Evolutionary conservation across 345 rosid species (phyloP).

Genomic region (Viola odorata): DNA sequence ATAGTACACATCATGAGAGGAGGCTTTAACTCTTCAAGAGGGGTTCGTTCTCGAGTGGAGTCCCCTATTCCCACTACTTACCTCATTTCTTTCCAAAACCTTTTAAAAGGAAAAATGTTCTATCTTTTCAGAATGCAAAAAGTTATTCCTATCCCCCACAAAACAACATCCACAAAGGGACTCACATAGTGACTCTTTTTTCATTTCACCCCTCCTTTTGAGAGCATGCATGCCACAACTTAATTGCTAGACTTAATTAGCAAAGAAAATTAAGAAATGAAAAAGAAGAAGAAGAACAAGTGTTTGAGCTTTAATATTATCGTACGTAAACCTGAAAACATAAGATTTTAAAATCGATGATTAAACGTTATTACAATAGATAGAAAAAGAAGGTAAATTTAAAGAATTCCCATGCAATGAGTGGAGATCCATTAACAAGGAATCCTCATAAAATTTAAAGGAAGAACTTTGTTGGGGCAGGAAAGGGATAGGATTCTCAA

Average conservation of each 20-base stretch:
- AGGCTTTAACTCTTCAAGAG: not conserved
- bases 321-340: too few species aligned
- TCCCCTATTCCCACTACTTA: not conserved
- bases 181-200: slow-evolving; percentile 30
- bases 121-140: slow-evolving; percentile 33
- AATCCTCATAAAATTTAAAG: slow-evolving; percentile 13
- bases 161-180: slow-evolving; percentile 29
- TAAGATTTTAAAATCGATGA: too few species aligned
- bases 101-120: not conserved
- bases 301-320: too few species aligned
- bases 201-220: slow-evolving; percentile 29
- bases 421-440: slow-evolving; percentile 42
- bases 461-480: slow-evolving; percentile 13
- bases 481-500: slow-evolving; percentile 41
- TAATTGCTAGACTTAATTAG: not conserved
- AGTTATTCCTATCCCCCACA: slow-evolving; percentile 39
- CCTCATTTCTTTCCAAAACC: not conserved
- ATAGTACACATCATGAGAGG: too few species aligned
- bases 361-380: too few species aligned
- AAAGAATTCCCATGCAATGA: slow-evolving; percentile 18
- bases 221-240: slow-evolving; percentile 24
- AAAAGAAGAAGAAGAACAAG: not conserved
- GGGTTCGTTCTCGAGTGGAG: not conserved
- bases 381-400: too few species aligned
- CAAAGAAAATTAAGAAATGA: not conserved